phyloP scores from a whole-genome alignment of 192 early-diverging fungal genomes.

The Lobulomyces angularis region DNA sequence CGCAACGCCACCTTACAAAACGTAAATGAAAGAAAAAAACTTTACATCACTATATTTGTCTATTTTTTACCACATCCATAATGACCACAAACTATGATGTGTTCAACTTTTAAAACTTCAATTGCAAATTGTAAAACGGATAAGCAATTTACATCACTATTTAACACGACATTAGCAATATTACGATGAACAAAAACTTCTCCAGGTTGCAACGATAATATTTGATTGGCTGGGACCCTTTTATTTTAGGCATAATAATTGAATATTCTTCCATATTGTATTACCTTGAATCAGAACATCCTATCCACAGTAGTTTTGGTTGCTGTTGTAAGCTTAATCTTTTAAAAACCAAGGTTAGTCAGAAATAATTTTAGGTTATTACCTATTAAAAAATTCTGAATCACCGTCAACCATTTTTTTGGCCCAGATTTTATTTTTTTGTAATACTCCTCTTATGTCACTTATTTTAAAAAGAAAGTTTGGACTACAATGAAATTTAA shows the following conservation, averaged over 20 bases:
- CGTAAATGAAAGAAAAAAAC: neutral
- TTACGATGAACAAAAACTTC: slow-evolving; percentile 96
- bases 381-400: no score
- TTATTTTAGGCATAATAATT: no score
- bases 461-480: no score
- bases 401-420: slow-evolving; percentile 8
- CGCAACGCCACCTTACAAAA: slow-evolving; percentile 1
- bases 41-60: slow-evolving; percentile 15
- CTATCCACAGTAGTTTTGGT: slow-evolving; percentile 84
- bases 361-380: no score
- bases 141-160: slow-evolving; percentile 67
- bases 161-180: slow-evolving; percentile 83
- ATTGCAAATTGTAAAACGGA: slow-evolving; percentile 92
- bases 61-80: slow-evolving; percentile 32
- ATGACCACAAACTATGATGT: slow-evolving; percentile 83
- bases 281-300: slow-evolving; percentile 89
- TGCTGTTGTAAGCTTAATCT: slow-evolving; percentile 57
- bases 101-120: slow-evolving; percentile 78
- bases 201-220: slow-evolving; percentile 54
- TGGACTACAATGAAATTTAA: no score
- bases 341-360: slow-evolving; percentile 61
- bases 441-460: no score
- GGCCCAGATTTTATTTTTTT: slow-evolving; percentile 28
- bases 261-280: no score
- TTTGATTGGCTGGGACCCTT: slow-evolving; percentile 75